Conservation (phyloP, 371 early-diverging fungal genomes). For the Mucor plumbeus region DNA sequence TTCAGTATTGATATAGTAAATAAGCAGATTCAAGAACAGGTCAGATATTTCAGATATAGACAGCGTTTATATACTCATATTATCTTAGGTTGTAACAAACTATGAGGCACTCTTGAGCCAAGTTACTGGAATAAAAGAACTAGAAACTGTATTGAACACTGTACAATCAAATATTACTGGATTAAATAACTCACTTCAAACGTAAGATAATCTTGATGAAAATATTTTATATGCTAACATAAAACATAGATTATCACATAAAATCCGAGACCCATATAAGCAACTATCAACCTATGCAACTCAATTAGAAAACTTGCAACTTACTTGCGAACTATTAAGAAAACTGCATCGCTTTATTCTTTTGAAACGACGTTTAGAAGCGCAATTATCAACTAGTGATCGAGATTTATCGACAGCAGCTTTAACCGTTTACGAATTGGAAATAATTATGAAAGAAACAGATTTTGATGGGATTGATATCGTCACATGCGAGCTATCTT, state of each 20-base stretch:
- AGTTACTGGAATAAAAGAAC: conserved; percentile 70
- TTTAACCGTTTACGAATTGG: conserved; percentile 60
- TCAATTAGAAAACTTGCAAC: conserved; percentile 70
- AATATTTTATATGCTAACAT: neutral
- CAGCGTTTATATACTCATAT: neutral
- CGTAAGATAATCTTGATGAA: conserved; percentile 33
- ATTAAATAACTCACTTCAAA: conserved; percentile 64
- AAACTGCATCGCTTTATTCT: conserved; percentile 69
- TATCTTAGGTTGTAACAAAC: conserved; percentile 66
- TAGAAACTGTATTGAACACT: conserved; percentile 61
- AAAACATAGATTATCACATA: conserved; percentile 54
- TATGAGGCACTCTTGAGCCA: conserved; percentile 75
- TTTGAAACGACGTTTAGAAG: conserved; percentile 64
- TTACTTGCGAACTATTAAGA: conserved; percentile 67
- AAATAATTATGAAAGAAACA: conserved; percentile 60
- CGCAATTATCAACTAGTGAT: conserved; percentile 53
- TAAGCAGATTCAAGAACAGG: conserved; percentile 81
- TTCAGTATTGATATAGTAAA: conserved; percentile 79
- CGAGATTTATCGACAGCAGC: conserved; percentile 68
- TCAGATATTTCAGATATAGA: conserved; percentile 17
- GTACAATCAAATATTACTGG: conserved; percentile 61
- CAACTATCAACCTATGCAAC: conserved; percentile 62
- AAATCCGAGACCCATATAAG: conserved; percentile 66
- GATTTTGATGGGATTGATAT: conserved; percentile 73
- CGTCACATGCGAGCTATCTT: conserved; percentile 56